A percentile compares a stretch with the other conserved stretches of the same genome.
Conservation (phyloP, 1,139 yeast species). For the Lodderomyces oxycetoniae region DNA sequence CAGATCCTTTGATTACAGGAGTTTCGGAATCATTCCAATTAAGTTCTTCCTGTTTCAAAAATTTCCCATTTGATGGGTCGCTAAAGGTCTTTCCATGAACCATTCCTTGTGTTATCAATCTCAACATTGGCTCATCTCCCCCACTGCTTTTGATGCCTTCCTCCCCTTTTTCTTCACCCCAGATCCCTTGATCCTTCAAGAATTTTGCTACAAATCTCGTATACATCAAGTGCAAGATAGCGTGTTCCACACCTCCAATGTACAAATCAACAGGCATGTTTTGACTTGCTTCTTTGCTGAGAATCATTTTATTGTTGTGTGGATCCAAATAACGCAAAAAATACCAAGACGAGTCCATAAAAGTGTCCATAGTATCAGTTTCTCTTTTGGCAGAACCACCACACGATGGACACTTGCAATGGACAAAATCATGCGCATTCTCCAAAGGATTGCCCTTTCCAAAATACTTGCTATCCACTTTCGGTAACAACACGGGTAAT, state of each 20-base stretch:
- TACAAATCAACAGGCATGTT: slow-evolving; percentile 84
- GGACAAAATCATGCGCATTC: slow-evolving; percentile 62
- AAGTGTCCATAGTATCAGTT: slow-evolving; percentile 97
- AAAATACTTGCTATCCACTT: slow-evolving; percentile 33
- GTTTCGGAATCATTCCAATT: slow-evolving; percentile 35
- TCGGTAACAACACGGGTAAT: slow-evolving; percentile 77
- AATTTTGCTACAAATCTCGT: slow-evolving; percentile 83
- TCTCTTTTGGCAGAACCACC: slow-evolving; percentile 68
- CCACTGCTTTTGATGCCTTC: slow-evolving; percentile 16
- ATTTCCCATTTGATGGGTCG: slow-evolving; percentile 69
- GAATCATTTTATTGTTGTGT: slow-evolving; percentile 50
- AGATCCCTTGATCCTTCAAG: slow-evolving; percentile 53
- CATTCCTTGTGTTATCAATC: slow-evolving; percentile 93
- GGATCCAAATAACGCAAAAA: slow-evolving; percentile 81
- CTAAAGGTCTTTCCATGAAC: slow-evolving; percentile 85
- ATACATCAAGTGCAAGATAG: slow-evolving; percentile 83
- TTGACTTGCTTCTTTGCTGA: slow-evolving; percentile 47
- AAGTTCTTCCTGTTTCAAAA: slow-evolving; percentile 70
- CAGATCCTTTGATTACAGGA: slow-evolving; percentile 48
- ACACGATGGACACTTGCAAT: slow-evolving; percentile 79
- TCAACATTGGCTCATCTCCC: slow-evolving; percentile 74
- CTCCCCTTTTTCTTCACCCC: slow-evolving; percentile 41
- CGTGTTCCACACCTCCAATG: slow-evolving; percentile 95
- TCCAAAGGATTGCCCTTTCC: slow-evolving; percentile 72
- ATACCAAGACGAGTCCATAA: slow-evolving; percentile 98